Percentiles rank a stretch among this genome's conserved stretches.
phyloP scores from a whole-genome alignment of 108 stramenopile genomes.

The Schizochytrium sp. region DNA sequence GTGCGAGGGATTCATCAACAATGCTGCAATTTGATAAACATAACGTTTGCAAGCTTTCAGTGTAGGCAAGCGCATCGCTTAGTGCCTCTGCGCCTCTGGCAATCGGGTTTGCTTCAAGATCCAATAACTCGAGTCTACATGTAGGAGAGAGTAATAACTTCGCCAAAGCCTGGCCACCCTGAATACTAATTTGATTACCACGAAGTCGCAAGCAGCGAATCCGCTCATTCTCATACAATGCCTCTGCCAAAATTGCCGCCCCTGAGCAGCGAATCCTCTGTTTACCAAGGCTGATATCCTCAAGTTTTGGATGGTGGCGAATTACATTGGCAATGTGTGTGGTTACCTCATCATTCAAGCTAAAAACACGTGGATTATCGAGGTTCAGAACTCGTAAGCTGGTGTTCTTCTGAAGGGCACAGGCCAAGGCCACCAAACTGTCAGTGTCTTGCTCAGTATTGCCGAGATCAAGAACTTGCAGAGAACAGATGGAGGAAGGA shows the following conservation, averaged over 20 bases:
- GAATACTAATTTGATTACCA: conserved; percentile 38
- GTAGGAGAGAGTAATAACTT: background rate
- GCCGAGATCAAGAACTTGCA: background rate
- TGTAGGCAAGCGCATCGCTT: background rate
- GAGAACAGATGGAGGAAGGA: background rate
- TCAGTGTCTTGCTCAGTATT: conserved; percentile 56
- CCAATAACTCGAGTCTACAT: background rate
- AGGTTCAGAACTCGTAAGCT: conserved; percentile 22
- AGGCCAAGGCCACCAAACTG: conserved; percentile 11
- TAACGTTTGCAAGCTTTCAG: background rate
- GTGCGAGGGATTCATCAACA: background rate
- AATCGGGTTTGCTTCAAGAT: conserved; percentile 28
- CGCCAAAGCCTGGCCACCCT: background rate
- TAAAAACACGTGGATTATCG: conserved; percentile 31
- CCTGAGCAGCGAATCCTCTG: conserved; percentile 42
- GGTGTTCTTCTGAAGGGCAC: background rate
- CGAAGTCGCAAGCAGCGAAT: background rate
- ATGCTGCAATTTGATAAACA: background rate
- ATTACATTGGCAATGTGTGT: conserved; percentile 24
- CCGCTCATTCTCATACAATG: background rate
- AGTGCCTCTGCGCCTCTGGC: conserved; percentile 19
- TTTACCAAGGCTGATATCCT: conserved; percentile 49
- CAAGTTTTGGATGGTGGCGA: background rate
- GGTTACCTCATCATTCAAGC: conserved; percentile 28
- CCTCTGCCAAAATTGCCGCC: conserved; percentile 23